Evolutionary conservation across 805 yeast genomes (phyloP).

Genomic region (Candida insectalens): DNA sequence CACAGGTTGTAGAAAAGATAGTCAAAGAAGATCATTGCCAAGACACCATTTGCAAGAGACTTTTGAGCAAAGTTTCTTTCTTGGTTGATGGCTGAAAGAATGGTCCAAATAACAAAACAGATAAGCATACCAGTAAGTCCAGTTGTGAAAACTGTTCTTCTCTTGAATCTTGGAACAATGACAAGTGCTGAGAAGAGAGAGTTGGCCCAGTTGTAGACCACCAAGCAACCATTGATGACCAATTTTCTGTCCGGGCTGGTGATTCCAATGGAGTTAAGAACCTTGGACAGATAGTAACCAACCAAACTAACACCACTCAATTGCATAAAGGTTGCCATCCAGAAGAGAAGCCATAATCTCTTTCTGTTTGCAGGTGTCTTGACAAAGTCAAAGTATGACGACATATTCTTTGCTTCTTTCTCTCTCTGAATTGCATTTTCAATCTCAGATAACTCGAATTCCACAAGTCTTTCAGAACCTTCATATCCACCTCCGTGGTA

Average conservation of each 20-base stretch:
- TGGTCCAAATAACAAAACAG: slow-evolving; percentile 9
- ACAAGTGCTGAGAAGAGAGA: slow-evolving; percentile 11
- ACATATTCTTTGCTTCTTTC: background rate
- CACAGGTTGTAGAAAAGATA: slow-evolving; percentile 32
- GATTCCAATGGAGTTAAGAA: slow-evolving; percentile 15
- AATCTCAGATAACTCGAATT: slow-evolving; percentile 1
- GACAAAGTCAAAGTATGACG: slow-evolving; percentile 7
- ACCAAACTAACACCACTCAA: slow-evolving; percentile 36
- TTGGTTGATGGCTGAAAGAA: slow-evolving; percentile 1
- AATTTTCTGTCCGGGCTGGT: slow-evolving; percentile 7
- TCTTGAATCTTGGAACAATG: slow-evolving; percentile 13
- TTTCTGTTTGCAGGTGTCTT: slow-evolving; percentile 23
- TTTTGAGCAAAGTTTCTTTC: slow-evolving; percentile 1
- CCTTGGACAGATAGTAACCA: slow-evolving; percentile 32
- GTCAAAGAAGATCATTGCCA: slow-evolving; percentile 41
- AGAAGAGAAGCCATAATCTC: slow-evolving; percentile 24
- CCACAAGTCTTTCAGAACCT: background rate
- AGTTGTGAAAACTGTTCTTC: slow-evolving; percentile 7
- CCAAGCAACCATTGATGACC: slow-evolving; percentile 15
- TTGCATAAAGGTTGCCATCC: slow-evolving; percentile 25
- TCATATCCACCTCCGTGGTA: slow-evolving; percentile 39
- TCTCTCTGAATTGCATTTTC: slow-evolving; percentile 1
- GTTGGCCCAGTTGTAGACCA: slow-evolving; percentile 11
- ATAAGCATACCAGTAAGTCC: slow-evolving; percentile 10
- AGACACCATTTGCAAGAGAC: slow-evolving; percentile 19